Base-by-base conservation (phyloP, 2,329 filamentous ascomycete species). In the Trichoderma semiorbis region DNA sequence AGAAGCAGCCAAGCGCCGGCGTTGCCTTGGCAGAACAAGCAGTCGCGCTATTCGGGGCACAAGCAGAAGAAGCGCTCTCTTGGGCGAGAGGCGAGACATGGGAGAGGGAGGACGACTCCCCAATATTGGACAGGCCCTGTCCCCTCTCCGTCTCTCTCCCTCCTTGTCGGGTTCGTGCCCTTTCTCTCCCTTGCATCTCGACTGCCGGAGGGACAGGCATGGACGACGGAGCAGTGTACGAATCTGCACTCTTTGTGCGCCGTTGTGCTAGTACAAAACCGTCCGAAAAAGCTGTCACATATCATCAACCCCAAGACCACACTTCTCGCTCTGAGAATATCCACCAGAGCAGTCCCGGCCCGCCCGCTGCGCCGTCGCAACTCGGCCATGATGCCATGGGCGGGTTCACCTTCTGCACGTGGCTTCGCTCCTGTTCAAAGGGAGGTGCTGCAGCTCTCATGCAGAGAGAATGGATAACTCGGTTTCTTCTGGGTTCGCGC, bases 261-360 rank as follows among this genome's bases (percentile, higher is more conserved):
- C 68, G 47, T 70, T 64, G 21, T 55, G 21, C 47, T 47, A 58
- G 26, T 43, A 62, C 57, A 21, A n/a, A 30, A 11, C 36, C 39
- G 39, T 67, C 60, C 36, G 36, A 16, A 32, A 32, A 50, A 24
- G 65, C 70, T 69, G 55, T 72, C 70, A 72, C 65, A 69, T 72
- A 69, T 72, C 70, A 69, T 34, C 50, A 39, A 14, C 18, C 26
- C 30, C 16, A 50, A 50, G 43, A 50, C 43, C n/a, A 10, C 7
- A n/a, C 16, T 39, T 50, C 43, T 50, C n/a, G 43, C 43, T 50
- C 43, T 50, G 43, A 11, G 18, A 10, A 36, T 55, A 55, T 26
- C 63, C 63, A 58, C 53, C 55, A 47, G 21, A 50, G 50, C 36
- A 63, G 63, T 66, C 47, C 63, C 63, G 63, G 7, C 30, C 63